Evolutionary conservation across 441 rosid genomes (phyloP), one percentile per base, ranked within the genome.

Genomic region (Jatropha multifida): DNA sequence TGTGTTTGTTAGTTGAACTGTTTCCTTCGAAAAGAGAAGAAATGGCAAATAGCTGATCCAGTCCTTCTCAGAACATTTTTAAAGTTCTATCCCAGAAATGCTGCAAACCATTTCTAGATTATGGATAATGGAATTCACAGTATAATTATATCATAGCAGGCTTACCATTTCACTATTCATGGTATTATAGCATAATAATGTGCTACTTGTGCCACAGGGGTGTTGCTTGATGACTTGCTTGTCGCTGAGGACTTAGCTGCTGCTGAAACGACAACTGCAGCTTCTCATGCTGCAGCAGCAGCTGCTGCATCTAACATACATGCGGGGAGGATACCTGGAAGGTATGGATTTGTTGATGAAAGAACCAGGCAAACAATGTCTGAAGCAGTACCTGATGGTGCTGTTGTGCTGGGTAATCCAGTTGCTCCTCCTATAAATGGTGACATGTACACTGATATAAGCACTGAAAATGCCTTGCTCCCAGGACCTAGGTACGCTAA

Each of bases 241-340:
- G 93, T 96, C 84, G 93, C 98, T 77, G 98, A 93, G 83, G 99
- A 96, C 84, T 87, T 89, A 72, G 90, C 95, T 76, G 94, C 97
- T 64, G 97, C 97, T 26, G 99, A 93, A 81, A 91, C 97, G 55
- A 92, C 98, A 54, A 71, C 82, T 72, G 94, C 97, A 77, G 97
- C 97, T 71, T 93, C 98, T 69, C 97, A 89, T 82, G 97, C 97
- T 71, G 97, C 97, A 4, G 98, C 94, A 63, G 97, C 88, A 3
- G 94, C 93, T 2, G 93, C 94, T 74, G 88, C 94, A 74, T 83
- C 96, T 72, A 95, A 81, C 85, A 69, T 82, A 37, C 88, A 83
- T 69, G 82, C 87, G 14, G 89, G 86, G 41, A 83, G 90, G 81
- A 67, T 90, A 73, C 80, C 89, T 73, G 97, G 94, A 78, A 86